Percentiles rank a stretch among this genome's conserved stretches.
Evolutionary conservation across 2,329 filamentous ascomycete species (phyloP).

Genomic region (Exophiala aquamarina): DNA sequence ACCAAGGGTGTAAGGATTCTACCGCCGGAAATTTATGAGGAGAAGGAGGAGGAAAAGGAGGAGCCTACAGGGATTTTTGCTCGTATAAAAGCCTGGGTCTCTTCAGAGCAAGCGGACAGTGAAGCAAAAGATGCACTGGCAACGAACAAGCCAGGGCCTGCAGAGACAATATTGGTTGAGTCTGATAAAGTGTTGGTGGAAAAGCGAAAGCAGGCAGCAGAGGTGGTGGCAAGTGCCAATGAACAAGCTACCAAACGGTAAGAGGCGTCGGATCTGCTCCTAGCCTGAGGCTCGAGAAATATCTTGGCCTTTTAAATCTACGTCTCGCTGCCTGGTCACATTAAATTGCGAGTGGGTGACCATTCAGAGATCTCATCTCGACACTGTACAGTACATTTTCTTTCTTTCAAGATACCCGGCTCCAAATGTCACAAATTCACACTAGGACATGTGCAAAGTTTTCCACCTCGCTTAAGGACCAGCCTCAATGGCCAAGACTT

Average conservation of each 20-base stretch:
- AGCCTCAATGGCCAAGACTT: conserved; percentile 37
- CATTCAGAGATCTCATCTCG: conserved; percentile 27
- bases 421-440: conserved; percentile 1
- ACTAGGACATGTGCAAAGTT: conserved; percentile 33
- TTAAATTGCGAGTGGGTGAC: background rate
- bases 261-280: no score
- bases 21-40: conserved; percentile 41
- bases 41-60: conserved; percentile 30
- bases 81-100: conserved; percentile 35
- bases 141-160: conserved; percentile 25
- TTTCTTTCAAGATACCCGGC: conserved; percentile 14
- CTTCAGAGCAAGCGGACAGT: conserved; percentile 32
- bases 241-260: conserved; percentile 8
- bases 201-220: conserved; percentile 29
- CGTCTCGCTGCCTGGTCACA: no score
- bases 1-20: conserved; percentile 36
- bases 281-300: no score
- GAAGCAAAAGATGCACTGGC: conserved; percentile 34
- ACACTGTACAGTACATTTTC: conserved; percentile 10
- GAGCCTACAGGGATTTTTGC: conserved; percentile 35
- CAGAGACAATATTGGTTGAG: conserved; percentile 26
- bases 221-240: conserved; percentile 5
- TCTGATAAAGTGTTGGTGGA: conserved; percentile 35
- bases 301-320: no score
- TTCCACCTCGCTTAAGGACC: conserved; percentile 40